Conservation (phyloP, 768 basidiomycete genomes). For the Mycena alexandri region DNA sequence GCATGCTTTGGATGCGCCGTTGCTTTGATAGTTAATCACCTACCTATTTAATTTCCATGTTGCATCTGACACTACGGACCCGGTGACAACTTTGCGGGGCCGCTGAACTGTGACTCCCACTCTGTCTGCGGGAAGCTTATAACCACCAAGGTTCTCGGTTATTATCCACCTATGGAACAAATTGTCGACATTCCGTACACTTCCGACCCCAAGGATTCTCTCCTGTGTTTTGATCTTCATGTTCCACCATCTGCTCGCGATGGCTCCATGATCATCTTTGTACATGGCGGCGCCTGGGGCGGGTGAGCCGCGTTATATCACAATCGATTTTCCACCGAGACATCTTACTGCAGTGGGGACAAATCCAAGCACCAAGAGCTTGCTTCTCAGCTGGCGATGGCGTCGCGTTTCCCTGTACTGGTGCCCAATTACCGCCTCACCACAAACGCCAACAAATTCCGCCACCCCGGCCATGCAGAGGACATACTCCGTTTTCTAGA, state of each 20-base stretch:
- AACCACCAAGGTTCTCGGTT: too few relatives aligned
- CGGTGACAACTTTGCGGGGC: too few relatives aligned
- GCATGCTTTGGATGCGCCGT: conserved; percentile 62
- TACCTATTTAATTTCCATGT: too few relatives aligned
- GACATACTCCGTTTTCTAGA: conserved; percentile 74
- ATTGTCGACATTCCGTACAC: conserved; percentile 13
- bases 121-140: too few relatives aligned
- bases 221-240: conserved; percentile 6
- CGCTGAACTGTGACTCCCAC: too few relatives aligned
- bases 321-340: too few relatives aligned
- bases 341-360: neutral
- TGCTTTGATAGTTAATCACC: conserved; percentile 47
- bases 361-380: conserved; percentile 46
- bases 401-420: conserved; percentile 69
- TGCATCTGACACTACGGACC: too few relatives aligned
- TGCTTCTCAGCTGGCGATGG: conserved; percentile 63
- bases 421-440: conserved; percentile 87
- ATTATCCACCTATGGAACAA: neutral
- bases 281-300: conserved; percentile 16
- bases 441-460: conserved; percentile 54
- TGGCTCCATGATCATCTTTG: conserved; percentile 16
- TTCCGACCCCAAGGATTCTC: conserved; percentile 1
- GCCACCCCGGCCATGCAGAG: conserved; percentile 78
- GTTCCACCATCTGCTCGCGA: conserved; percentile 7
- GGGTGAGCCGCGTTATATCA: neutral